Conservation (phyloP, 202 grass and related monocot genomes). For the Schoenoplectus tabernaemontani region DNA sequence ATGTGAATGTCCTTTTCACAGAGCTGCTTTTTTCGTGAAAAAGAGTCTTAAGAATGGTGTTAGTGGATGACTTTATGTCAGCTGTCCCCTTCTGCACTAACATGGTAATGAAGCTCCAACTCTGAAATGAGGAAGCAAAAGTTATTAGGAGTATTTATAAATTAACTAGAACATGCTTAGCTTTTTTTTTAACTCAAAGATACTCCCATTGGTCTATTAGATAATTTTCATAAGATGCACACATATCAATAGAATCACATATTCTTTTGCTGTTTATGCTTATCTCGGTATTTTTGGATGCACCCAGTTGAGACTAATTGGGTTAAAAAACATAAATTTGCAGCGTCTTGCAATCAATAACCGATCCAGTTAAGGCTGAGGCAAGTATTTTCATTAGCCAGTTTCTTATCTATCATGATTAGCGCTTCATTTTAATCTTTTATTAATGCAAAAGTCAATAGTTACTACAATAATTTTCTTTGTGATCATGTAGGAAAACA, state of each 20-base stretch:
- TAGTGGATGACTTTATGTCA: slow-evolving; percentile 64
- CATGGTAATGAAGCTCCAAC: slow-evolving; percentile 84
- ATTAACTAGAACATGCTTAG: background rate
- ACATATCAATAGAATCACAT: background rate
- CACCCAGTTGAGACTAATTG: background rate
- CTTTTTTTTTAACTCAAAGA: background rate
- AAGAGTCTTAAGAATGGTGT: slow-evolving; percentile 49
- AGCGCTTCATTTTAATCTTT: background rate
- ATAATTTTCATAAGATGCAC: background rate
- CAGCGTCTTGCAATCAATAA: background rate
- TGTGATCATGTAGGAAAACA: background rate
- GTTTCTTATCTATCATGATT: background rate
- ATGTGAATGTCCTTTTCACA: slow-evolving; percentile 69
- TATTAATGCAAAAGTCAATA: background rate
- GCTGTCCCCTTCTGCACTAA: slow-evolving; percentile 69
- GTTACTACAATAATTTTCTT: background rate
- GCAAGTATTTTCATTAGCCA: background rate
- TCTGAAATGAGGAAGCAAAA: slow-evolving; percentile 36
- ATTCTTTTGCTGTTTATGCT: background rate
- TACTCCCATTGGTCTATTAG: background rate
- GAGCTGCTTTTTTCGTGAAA: slow-evolving; percentile 71
- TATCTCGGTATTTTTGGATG: background rate
- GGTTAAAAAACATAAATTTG: background rate
- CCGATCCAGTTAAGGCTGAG: background rate
- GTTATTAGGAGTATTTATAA: background rate